A percentile compares a stretch with the other conserved stretches of the same genome.
These are phyloP conservation scores for Fusarium neocosmosporiellum DNA, from an alignment of 2,329 filamentous ascomycete species.

Conservation along the genomic window DNA sequence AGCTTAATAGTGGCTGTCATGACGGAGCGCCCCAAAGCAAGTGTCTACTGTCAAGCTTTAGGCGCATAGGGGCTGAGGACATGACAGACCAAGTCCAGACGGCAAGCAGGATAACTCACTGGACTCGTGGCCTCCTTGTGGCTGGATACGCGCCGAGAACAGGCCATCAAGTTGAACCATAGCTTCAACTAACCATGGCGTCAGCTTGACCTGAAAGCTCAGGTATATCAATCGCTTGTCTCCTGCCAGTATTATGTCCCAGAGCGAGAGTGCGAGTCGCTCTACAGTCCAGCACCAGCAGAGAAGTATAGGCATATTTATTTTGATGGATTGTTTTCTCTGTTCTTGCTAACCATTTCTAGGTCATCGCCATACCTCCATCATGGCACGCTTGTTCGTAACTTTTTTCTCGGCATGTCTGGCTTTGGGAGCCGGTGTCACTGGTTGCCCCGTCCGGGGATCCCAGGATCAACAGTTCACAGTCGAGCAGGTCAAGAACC, in stretches of 20 bases:
- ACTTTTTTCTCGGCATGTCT: slow-evolving; percentile 26
- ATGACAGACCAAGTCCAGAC: neutral
- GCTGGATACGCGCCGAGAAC: neutral
- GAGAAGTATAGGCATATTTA: neutral
- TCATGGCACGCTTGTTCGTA: neutral
- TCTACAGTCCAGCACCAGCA: neutral
- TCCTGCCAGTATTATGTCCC: neutral
- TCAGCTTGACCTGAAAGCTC: neutral
- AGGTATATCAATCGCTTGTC: neutral
- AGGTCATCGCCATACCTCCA: neutral
- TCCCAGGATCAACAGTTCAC: slow-evolving; percentile 37
- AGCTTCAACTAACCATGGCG: neutral
- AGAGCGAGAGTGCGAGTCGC: neutral
- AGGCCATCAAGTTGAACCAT: neutral
- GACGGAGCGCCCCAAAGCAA: neutral
- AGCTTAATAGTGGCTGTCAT: neutral
- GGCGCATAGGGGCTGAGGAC: neutral
- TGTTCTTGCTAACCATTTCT: neutral
- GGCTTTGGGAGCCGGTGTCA: slow-evolving; percentile 33
- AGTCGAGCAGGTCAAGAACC: slow-evolving; percentile 52
- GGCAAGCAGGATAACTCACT: neutral
- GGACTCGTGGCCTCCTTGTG: neutral
- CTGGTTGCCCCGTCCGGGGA: slow-evolving; percentile 24
- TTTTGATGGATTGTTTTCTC: neutral
- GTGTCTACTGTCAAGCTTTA: neutral